phyloP scores from a whole-genome alignment of 2,329 filamentous ascomycete genomes.

The Clonostachys rhizophaga region DNA sequence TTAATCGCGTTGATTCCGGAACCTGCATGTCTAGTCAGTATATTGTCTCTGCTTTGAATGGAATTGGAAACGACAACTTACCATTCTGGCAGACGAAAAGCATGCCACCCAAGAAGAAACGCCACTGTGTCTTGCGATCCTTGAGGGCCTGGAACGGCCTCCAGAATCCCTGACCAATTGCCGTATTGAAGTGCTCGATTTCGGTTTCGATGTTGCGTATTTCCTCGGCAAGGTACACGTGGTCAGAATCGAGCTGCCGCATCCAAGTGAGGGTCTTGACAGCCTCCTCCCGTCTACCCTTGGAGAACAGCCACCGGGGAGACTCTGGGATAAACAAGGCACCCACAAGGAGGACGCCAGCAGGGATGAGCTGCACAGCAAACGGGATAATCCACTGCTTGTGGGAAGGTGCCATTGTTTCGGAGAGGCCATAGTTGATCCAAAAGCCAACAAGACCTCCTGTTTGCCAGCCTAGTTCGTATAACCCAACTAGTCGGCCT shows the following conservation, averaged over 20 bases:
- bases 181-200: slow-evolving; percentile 56
- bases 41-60: background rate
- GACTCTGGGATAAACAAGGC: slow-evolving; percentile 60
- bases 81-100: slow-evolving; percentile 80
- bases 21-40: slow-evolving; percentile 10
- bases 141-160: slow-evolving; percentile 60
- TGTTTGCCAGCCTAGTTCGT: slow-evolving; percentile 62
- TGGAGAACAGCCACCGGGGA: slow-evolving; percentile 65
- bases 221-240: slow-evolving; percentile 70
- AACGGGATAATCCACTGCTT: slow-evolving; percentile 63
- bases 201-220: slow-evolving; percentile 66
- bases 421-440: slow-evolving; percentile 61
- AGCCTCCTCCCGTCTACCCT: slow-evolving; percentile 54
- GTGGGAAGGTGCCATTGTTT: slow-evolving; percentile 36
- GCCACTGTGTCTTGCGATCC: slow-evolving; percentile 57
- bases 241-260: slow-evolving; percentile 47
- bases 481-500: slow-evolving; percentile 61
- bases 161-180: slow-evolving; percentile 70
- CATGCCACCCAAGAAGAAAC: slow-evolving; percentile 68
- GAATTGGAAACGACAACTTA: slow-evolving; percentile 5
- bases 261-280: slow-evolving; percentile 60
- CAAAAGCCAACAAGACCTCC: slow-evolving; percentile 61
- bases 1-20: slow-evolving; percentile 74
- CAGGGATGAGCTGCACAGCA: slow-evolving; percentile 63
- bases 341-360: slow-evolving; percentile 55